Percentiles rank a stretch among this genome's conserved stretches.
Evolutionary conservation across 371 early-diverging fungal genomes (phyloP).

Genomic region (Mortierella sp.): DNA sequence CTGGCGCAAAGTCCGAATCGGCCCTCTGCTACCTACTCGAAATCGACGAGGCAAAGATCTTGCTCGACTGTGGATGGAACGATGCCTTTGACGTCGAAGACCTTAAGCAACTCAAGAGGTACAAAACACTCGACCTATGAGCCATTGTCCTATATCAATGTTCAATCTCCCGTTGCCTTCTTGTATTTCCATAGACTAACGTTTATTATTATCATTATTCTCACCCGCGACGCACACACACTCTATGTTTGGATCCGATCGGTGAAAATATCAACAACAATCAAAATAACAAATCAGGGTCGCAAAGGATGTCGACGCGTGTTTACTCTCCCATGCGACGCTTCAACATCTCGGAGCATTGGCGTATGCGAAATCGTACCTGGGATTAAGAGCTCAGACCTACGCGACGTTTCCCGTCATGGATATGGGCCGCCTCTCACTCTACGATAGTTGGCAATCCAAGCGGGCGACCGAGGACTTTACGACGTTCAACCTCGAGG

Average conservation of each 20-base stretch:
- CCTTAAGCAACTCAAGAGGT: conserved; percentile 78
- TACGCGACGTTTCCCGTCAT: conserved; percentile 96
- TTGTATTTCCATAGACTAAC: background rate
- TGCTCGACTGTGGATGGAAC: conserved; percentile 96
- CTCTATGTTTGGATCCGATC: background rate
- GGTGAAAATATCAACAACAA: background rate
- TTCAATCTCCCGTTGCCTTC: background rate
- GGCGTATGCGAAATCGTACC: conserved; percentile 82
- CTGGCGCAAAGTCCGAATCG: conserved; percentile 86
- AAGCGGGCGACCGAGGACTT: conserved; percentile 80
- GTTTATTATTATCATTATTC: background rate
- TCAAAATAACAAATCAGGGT: conserved; percentile 63
- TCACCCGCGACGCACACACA: background rate
- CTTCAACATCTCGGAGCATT: conserved; percentile 92
- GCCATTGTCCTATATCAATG: background rate
- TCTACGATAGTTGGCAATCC: conserved; percentile 84
- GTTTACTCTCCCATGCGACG: conserved; percentile 94
- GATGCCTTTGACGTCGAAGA: conserved; percentile 79
- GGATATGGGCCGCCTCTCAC: conserved; percentile 92
- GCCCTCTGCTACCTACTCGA: conserved; percentile 93
- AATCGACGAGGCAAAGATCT: conserved; percentile 89
- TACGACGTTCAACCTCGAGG: conserved; percentile 75
- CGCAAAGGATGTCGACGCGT: conserved; percentile 93
- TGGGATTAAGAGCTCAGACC: conserved; percentile 90
- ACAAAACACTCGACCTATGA: conserved; percentile 9